A percentile compares a stretch with the other conserved stretches of the same genome.
Conservation (phyloP, 1,284 basidiomycete genomes). For the Leccinum huronense region DNA sequence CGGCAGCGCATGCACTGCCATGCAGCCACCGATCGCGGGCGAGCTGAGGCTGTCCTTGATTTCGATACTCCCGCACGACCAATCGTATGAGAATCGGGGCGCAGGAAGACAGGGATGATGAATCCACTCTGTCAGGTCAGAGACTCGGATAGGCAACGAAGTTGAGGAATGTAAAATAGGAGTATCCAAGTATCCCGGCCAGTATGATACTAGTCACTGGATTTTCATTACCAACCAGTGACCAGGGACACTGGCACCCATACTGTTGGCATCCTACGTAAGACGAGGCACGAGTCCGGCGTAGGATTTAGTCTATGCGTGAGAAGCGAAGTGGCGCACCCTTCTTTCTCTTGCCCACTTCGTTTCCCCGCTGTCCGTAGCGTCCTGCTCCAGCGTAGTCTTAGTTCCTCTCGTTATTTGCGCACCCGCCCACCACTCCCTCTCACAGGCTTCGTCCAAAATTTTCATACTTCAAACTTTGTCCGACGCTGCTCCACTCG, state of each 20-base stretch:
- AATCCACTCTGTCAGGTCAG: background rate
- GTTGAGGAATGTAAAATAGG: background rate
- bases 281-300: too few relatives aligned
- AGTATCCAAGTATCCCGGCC: background rate
- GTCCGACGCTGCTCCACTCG: background rate
- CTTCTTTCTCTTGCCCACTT: too few relatives aligned
- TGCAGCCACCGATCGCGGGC: background rate
- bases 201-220: background rate
- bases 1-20: background rate
- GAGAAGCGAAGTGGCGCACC: too few relatives aligned
- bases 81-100: constrained; percentile 17
- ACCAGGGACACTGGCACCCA: background rate
- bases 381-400: background rate
- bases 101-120: constrained; percentile 8
- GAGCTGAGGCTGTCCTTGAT: background rate
- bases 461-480: background rate
- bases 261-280: background rate
- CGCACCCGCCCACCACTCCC: too few relatives aligned
- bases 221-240: background rate
- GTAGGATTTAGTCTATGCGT: too few relatives aligned
- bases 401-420: background rate
- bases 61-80: background rate
- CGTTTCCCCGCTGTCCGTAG: too few relatives aligned
- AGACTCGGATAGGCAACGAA: background rate
- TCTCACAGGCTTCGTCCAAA: background rate